Base-by-base conservation (phyloP, 2,329 filamentous ascomycete species). In the Didymella sp. region DNA sequence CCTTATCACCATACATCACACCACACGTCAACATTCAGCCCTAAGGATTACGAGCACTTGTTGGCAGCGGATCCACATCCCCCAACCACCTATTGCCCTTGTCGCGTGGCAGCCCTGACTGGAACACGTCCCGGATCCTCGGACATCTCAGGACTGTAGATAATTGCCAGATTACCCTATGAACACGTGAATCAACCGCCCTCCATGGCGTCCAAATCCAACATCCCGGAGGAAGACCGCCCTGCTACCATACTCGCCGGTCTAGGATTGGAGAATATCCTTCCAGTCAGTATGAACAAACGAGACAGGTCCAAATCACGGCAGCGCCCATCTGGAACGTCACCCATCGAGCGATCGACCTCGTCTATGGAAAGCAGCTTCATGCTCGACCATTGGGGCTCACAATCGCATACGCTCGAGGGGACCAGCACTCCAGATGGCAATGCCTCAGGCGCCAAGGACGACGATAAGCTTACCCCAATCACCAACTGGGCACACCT, bases 401-500 rank as follows among this genome's bases (percentile, higher is more conserved):
- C 62, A 28, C 63, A 57, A 28, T 53, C 61, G 63, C 48, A 64
- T 44, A 43, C 60, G 46, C 21, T 56, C 41, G 31, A 38, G 19
- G 28, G 59, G 43, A 41, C 61, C 6, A 62, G 58, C 37, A 51
- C 55, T 35, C 49, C 59, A 38, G 59, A 64, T 17, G 51, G 38
- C 2, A 53, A 55, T 35, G 47, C 56, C 15, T 55, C 53, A 22
- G 24, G 47, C 57, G 35, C 61, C 58, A 65, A 59, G 21, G 62
- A 65, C 30, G 67, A 70, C 28, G 66, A 68, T 22, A 57, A 55
- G 12, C 62, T 72, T 17, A 62, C 63, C 4, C 68, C 71, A 7
- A 69, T 76, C 42, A 67, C 73, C n/a, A 74, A 74, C 30, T 73
- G 68, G 73, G 73, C 73, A 21, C 73, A 76, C 57, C 59, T 76